Evolutionary conservation across 371 early-diverging fungal species (phyloP), one percentile per base, ranked within the genome.

Genomic region (Mucor saturninus): DNA sequence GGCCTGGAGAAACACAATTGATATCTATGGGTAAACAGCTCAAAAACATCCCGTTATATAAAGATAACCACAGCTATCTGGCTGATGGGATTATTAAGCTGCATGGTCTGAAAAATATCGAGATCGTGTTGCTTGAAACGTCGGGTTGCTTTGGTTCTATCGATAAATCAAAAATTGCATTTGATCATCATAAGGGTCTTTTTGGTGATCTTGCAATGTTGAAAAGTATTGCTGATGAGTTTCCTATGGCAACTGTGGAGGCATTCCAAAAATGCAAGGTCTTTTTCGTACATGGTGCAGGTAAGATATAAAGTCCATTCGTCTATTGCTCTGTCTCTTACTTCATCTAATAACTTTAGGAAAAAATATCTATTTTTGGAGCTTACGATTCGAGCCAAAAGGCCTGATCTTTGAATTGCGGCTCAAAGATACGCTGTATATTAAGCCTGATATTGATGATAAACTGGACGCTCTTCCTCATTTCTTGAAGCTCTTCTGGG

Each of bases 401-500:
- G 58, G 38, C 45, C 58, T n/a, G 13, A 56, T 57, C 37, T 64
- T 50, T 58, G 58, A 64, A 58, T 53, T 64, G 37, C 58, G 64
- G 64, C 53, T 57, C n/a, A 54, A 58, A 53, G 46, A 58, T 38
- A 58, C 26, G 38, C 32, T 65, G 59, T 14, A 48, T 30, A 59
- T 59, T n/a, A 59, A 59, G 40, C 65, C 65, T 31, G 49, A 32
- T n/a, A 54, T 65, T 31, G 65, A 65, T 39, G 50, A 59, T 39
- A 65, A 55, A 49, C 37, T 59, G 49, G 59, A 38, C 9, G 14
- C 54, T 31, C 28, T 64, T 37, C 54, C 59, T 30, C 10, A 39
- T 58, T 64, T 64, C 26, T 54, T 64, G 39, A 53, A 59, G 11
- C 59, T 64, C 59, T 64, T 65, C 29, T 65, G 65, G 60, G 29